phyloP scores from a whole-genome alignment of 2,329 filamentous ascomycete species.

The Botrytis paeoniae region DNA sequence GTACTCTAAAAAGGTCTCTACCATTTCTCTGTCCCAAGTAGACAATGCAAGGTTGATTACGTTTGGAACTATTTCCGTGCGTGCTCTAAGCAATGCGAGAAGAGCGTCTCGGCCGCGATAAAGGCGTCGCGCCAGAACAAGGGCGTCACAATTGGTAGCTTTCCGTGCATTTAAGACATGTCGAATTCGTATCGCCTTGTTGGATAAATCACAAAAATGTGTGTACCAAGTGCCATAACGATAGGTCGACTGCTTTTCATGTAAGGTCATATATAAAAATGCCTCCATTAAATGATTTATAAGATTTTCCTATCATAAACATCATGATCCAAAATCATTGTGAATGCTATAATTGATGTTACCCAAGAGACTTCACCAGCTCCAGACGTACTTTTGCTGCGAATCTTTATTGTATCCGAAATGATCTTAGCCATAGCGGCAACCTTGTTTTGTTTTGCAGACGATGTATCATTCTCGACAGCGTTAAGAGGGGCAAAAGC shows the following conservation, averaged over 20 bases:
- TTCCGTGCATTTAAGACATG: background rate
- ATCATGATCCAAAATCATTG: too few species aligned
- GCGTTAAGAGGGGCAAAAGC: background rate
- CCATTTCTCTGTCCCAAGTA: background rate
- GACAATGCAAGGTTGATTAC: background rate
- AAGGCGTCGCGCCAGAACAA: too few species aligned
- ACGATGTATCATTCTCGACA: background rate
- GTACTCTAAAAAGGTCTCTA: background rate
- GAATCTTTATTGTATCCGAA: background rate
- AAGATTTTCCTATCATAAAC: background rate
- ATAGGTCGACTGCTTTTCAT: too few species aligned
- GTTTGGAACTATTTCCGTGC: background rate
- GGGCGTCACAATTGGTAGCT: background rate
- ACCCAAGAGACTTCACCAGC: too few species aligned
- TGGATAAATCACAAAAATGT: fast-evolving
- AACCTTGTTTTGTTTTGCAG: background rate
- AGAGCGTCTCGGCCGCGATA: fast-evolving
- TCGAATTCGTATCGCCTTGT: fast-evolving
- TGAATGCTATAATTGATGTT: too few species aligned
- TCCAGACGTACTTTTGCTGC: fast-evolving
- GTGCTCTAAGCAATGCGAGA: background rate
- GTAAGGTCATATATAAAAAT: background rate
- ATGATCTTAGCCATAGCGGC: background rate
- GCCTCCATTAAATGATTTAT: background rate
- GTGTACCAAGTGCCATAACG: fast-evolving